Evolutionary conservation across 2,329 filamentous ascomycete species (phyloP).

Genomic region (Aspergillus hortae): DNA sequence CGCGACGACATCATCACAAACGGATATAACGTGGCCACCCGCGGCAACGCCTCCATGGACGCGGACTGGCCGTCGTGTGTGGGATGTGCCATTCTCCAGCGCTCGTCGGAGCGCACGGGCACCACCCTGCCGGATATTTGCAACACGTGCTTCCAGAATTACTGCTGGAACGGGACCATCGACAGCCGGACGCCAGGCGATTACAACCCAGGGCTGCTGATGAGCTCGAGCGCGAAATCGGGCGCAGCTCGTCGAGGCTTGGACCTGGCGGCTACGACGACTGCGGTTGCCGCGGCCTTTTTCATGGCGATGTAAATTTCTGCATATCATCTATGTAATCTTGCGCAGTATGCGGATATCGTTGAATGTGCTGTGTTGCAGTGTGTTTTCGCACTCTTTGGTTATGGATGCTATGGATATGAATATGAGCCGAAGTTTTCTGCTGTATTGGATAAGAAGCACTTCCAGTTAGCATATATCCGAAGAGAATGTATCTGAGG

Average conservation of each 20-base stretch:
- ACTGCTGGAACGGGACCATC: conserved; percentile 89
- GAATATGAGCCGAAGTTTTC: no score
- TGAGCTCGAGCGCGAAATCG: conserved; percentile 2
- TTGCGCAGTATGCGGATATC: neutral
- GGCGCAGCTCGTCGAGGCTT: conserved; percentile 1
- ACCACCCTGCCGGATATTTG: conserved; percentile 69
- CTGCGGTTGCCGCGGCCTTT: conserved; percentile 2
- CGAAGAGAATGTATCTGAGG: no score
- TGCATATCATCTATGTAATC: no score
- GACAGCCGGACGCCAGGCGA: conserved; percentile 26
- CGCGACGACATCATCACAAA: conserved; percentile 82
- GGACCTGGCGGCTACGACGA: conserved; percentile 2
- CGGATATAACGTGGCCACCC: conserved; percentile 55
- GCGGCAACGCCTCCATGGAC: conserved; percentile 75
- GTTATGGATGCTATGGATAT: no score
- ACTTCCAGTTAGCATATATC: no score
- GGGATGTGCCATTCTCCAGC: conserved; percentile 77
- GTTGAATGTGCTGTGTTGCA: neutral
- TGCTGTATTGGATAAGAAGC: no score
- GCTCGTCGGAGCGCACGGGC: conserved; percentile 69
- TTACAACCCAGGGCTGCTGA: conserved; percentile 10
- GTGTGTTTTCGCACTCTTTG: no score
- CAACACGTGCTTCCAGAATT: conserved; percentile 68
- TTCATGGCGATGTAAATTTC: conserved; percentile 5
- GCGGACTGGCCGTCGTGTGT: conserved; percentile 76